Conservation (phyloP, 768 basidiomycete genomes). For the Tulasnella sp. region DNA sequence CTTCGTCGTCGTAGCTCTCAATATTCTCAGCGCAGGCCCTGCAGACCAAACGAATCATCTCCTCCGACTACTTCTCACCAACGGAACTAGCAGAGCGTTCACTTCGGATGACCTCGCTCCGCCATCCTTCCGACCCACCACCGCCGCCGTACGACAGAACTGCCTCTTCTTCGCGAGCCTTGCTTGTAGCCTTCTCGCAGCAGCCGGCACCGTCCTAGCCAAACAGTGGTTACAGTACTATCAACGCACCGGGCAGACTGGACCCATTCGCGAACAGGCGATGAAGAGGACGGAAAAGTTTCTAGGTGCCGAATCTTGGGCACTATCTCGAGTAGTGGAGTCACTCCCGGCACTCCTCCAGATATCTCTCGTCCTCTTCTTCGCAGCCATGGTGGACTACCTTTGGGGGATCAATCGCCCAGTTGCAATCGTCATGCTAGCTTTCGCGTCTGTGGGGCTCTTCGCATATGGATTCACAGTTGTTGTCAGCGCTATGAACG, state of each 20-base stretch:
- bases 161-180: neutral
- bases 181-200: neutral
- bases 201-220: neutral
- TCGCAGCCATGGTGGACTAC: neutral
- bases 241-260: neutral
- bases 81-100: neutral
- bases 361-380: neutral
- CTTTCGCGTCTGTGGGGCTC: too few species aligned
- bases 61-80: neutral
- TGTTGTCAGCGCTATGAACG: too few species aligned
- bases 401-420: neutral
- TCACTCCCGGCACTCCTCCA: constrained; percentile 2
- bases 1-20: neutral
- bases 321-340: neutral
- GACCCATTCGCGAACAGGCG: neutral
- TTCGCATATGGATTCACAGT: too few species aligned
- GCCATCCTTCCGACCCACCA: neutral
- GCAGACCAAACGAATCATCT: neutral
- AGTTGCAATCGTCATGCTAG: too few species aligned
- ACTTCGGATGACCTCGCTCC: neutral
- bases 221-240: neutral
- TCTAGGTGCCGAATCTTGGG: neutral
- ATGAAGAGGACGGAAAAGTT: neutral
- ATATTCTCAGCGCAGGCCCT: neutral
- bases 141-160: neutral